Evolutionary conservation across 345 rosid genomes (phyloP).

Genomic region (Salix brachista): DNA sequence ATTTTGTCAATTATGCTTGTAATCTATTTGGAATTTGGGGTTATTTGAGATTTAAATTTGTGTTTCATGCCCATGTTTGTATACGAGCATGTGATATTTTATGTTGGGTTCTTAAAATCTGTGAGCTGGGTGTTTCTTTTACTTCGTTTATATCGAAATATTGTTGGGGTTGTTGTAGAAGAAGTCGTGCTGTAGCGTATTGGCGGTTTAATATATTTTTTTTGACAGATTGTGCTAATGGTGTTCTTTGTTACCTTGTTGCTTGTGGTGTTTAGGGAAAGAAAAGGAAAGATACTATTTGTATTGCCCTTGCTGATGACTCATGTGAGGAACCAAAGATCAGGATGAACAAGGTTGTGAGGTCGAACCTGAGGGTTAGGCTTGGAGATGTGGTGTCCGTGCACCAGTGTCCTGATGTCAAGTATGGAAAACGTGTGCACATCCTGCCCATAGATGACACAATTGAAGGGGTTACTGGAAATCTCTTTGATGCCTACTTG

Average conservation of each 20-base stretch:
- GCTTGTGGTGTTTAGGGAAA: slow-evolving; percentile 46
- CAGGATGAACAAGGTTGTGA: slow-evolving; percentile 83
- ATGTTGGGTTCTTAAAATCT: background rate
- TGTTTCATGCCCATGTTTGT: background rate
- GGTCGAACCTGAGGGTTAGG: slow-evolving; percentile 87
- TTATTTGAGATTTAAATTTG: background rate
- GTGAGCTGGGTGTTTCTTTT: background rate
- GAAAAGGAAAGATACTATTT: slow-evolving; percentile 76
- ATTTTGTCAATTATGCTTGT: background rate
- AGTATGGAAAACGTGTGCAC: slow-evolving; percentile 92
- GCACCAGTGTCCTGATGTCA: slow-evolving; percentile 88
- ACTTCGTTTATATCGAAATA: background rate
- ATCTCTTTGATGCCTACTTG: slow-evolving; percentile 86
- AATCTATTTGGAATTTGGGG: background rate
- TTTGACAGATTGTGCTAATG: background rate
- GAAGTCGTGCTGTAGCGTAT: background rate
- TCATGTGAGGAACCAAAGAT: slow-evolving; percentile 81
- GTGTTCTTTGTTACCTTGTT: slow-evolving; percentile 7
- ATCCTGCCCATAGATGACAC: slow-evolving; percentile 89
- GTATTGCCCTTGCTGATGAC: slow-evolving; percentile 84
- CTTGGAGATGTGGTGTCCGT: slow-evolving; percentile 86
- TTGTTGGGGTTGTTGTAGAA: background rate
- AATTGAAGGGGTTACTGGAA: slow-evolving; percentile 87
- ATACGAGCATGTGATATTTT: background rate
- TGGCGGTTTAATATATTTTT: background rate